Base-by-base conservation (phyloP, 2,329 filamentous ascomycete species). In the Scopulariopsis brevicaulis region DNA sequence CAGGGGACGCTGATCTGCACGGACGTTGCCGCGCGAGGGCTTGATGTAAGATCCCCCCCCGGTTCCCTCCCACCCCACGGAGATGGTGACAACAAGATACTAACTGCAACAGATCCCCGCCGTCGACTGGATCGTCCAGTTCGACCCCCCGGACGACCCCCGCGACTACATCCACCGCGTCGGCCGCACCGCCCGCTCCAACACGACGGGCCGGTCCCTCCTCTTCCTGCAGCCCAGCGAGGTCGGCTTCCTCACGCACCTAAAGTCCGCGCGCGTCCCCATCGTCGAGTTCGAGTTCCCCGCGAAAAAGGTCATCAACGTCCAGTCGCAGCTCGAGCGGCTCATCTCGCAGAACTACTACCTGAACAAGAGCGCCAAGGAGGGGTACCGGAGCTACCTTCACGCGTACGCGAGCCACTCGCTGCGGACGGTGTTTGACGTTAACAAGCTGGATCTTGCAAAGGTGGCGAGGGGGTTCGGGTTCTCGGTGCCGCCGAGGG, bases 271-370 rank as follows among this genome's bases (percentile, higher is more conserved):
- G 15, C 84, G 90, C 61, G 92, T 99, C 1, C 94, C 94, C 1
- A 86, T 99, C 7, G 90, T 96, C 32, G 94, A 99, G 73, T 97
- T 96, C 67, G 93, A 97, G 68, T 94, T 99, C 68, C 93, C 93
- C 1, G 78, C 84, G 59, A 92, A 89, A 75, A 96, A 96, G 79
- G 90, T 99, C 63, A 78, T 93, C 66, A 94, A 95, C 67, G 85
- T 96, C 64, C 86, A 95, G 75, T 84, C 88, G 66, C 91, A 96
- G 72, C 82, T 97, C 11, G 93, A 97, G 79, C 94, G 93, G 74
- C 81, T 97, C 63, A 95, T 99, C 66, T 84, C 83, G 34, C 89
- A 94, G 71, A 97, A 99, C 74, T 97, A 97, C 77, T 96, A 96
- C 72, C 81, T 99, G 59, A 94, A 96, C 77, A 94, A 96, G 81